Conservation (phyloP, 352 stramenopile genomes). For the Pythium phragmiticola region DNA sequence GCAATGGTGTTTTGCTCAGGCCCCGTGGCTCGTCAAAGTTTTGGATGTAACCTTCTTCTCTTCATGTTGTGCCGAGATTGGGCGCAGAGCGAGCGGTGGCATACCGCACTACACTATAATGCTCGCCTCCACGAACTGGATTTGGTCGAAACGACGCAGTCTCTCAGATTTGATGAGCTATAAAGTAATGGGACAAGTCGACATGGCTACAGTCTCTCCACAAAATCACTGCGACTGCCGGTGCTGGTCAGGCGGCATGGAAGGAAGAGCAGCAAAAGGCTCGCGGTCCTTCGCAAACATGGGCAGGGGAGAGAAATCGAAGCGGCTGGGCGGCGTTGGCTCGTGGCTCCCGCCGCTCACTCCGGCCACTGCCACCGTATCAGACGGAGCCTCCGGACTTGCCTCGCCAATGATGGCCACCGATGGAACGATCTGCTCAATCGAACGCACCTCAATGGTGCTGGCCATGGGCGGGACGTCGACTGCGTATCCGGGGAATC, state of each 20-base stretch:
- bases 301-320: constrained; percentile 38
- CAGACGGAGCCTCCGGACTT: too few relatives aligned
- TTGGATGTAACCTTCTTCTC: neutral
- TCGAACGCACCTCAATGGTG: constrained; percentile 56
- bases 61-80: too few relatives aligned
- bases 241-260: constrained; percentile 1
- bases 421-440: constrained; percentile 51
- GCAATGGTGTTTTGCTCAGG: too few relatives aligned
- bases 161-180: constrained; percentile 8
- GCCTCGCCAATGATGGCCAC: constrained; percentile 25
- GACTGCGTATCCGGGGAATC: constrained; percentile 44
- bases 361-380: constrained; percentile 8
- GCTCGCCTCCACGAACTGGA: neutral
- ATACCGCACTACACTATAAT: too few relatives aligned
- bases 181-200: neutral
- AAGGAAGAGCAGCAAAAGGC: constrained; percentile 25
- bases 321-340: constrained; percentile 7
- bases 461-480: constrained; percentile 51
- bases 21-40: too few relatives aligned
- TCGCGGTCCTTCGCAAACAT: constrained; percentile 49
- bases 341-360: neutral
- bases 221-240: neutral
- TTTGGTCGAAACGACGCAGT: constrained; percentile 6
- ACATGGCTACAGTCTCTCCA: constrained; percentile 15
- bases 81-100: too few relatives aligned